Evolutionary conservation across 176 grass and related monocot species (phyloP).

Genomic region (Phoenix roebelenii): DNA sequence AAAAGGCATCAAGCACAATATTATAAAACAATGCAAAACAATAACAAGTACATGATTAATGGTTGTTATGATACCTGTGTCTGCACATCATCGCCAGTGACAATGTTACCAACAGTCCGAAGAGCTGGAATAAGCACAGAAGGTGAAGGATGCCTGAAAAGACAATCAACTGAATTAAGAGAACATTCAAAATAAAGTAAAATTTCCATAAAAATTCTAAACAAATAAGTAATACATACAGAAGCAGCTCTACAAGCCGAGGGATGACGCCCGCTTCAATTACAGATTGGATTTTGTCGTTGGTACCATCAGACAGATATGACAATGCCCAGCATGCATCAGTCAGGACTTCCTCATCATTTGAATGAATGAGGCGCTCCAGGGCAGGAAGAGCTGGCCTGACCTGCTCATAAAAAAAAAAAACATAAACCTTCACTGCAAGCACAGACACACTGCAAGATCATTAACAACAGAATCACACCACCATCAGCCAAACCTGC

Average conservation of each 20-base stretch:
- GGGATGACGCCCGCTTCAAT: conserved; percentile 83
- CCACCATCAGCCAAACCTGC: conserved; percentile 35
- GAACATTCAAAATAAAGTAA: background rate
- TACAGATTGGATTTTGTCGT: conserved; percentile 94
- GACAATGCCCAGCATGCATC: conserved; percentile 95
- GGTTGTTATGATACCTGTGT: conserved; percentile 53
- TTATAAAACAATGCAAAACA: background rate
- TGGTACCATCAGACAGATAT: conserved; percentile 88
- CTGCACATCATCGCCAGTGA: conserved; percentile 93
- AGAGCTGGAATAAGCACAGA: conserved; percentile 90
- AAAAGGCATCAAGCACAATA: background rate
- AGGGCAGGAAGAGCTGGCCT: conserved; percentile 76
- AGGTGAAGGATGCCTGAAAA: conserved; percentile 69
- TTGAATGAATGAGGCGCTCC: conserved; percentile 72
- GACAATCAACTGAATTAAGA: conserved; percentile 12
- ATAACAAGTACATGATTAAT: background rate
- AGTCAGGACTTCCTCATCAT: conserved; percentile 90
- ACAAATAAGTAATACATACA: conserved; percentile 32
- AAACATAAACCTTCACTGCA: background rate
- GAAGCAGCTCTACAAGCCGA: conserved; percentile 80
- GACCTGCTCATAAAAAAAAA: conserved; percentile 32
- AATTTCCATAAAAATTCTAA: background rate
- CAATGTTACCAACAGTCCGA: conserved; percentile 85
- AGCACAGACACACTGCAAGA: background rate
- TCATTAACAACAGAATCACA: background rate